These are phyloP conservation scores for Paralagenidium karlingii DNA, from an alignment of 352 stramenopile genomes.

Conservation along the genomic window DNA sequence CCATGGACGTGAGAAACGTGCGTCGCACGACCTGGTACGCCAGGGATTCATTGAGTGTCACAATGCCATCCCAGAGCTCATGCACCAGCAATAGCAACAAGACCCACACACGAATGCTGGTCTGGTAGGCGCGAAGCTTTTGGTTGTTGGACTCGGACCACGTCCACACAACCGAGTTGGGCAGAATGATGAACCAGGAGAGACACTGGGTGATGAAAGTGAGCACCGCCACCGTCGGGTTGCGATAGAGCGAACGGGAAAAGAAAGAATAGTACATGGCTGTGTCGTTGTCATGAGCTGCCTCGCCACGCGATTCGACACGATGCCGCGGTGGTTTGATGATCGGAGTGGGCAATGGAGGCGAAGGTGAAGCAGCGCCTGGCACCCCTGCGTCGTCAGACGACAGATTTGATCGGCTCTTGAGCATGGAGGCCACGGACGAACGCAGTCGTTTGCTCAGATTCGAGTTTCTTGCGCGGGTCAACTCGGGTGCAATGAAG, in stretches of 20 bases:
- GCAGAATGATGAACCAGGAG: constrained; percentile 11
- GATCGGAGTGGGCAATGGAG: too few species aligned
- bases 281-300: too few species aligned
- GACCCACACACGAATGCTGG: constrained; percentile 9
- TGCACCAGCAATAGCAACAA: constrained; percentile 3
- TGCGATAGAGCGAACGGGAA: constrained; percentile 13
- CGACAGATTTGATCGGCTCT: too few species aligned
- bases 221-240: constrained; percentile 4
- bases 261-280: constrained; percentile 22
- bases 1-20: constrained; percentile 7
- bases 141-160: constrained; percentile 7
- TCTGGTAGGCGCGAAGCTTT: constrained; percentile 4
- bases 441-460: too few species aligned
- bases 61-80: constrained; percentile 5
- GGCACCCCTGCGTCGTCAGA: too few species aligned
- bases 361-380: too few species aligned
- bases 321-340: too few species aligned
- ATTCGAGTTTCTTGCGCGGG: too few species aligned
- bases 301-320: too few species aligned
- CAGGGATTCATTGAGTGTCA: constrained; percentile 4
- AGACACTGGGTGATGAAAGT: constrained; percentile 6
- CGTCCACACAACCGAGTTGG: constrained; percentile 10
- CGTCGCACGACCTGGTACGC: constrained; percentile 5
- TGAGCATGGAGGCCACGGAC: too few species aligned
- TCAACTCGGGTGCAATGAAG: constrained; percentile 9